Base-by-base conservation (phyloP, 768 basidiomycete species). In the Glaciozyma martinii region DNA sequence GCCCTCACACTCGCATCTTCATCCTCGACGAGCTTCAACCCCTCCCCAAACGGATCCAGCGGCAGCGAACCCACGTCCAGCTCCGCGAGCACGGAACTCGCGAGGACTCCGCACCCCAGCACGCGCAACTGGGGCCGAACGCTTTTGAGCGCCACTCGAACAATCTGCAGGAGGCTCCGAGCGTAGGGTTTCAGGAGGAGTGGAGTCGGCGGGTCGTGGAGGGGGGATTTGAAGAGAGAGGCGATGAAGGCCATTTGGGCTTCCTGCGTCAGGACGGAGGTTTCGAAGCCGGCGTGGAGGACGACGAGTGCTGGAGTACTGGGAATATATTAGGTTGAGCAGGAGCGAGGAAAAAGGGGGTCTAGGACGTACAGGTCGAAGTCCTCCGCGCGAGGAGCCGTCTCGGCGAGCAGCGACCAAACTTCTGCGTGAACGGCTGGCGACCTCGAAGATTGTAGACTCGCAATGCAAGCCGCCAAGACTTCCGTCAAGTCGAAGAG, bases 161-260 rank as follows among this genome's bases (percentile, higher is more conserved):
- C 13, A 15, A 60, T 33, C 25, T 15, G 42, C 1, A 46, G 16
- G 25, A 58, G n/a, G n/a, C 37, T 56, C 9, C n/a, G 25, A 16
- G 43, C 25, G 57, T 58, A 43, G 12, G 30, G 53, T 4, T 6
- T 52, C 19, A 52, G 15, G 25, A 7, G 13, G 12, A 29, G 12
- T 12, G 21, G 23, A 12, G 42, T 1, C n/a, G 42, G 5, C 16
- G 43, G 1, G 37, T 40, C 12, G 37, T 40, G 37, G 37, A 40
- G 37, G 15, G 5, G 37, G 5, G 54, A 5, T 42, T 46, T 53
- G 40, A 62, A 32, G 42, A 67, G 52, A 6, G 66, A 21, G 55
- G 44, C n/a, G 43, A 67, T 25, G 52, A 63, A 56, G 29, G 21
- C 10, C 55, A 56, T 40, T 5, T 47, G 62, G 0, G 62, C 62